phyloP scores from a whole-genome alignment of 2,329 filamentous ascomycete genomes.

The Colletotrichum brevisporum region DNA sequence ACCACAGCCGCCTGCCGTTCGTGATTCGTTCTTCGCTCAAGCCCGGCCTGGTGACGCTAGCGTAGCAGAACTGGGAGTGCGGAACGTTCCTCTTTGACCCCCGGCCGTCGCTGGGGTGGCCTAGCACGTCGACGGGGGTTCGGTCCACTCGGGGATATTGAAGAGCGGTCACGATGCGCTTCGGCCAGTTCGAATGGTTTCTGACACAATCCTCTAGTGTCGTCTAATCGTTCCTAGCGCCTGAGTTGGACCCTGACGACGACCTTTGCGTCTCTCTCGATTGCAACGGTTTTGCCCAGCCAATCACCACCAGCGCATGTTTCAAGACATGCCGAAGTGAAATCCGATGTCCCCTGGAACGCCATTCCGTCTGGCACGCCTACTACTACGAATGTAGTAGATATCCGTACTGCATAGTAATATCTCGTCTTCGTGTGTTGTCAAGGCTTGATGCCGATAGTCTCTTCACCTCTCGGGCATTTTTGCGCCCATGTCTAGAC shows the following conservation, averaged over 20 bases:
- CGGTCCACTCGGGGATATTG: slow-evolving; percentile 24
- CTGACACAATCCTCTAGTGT: slow-evolving; percentile 32
- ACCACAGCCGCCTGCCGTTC: slow-evolving; percentile 4
- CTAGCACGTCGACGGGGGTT: slow-evolving; percentile 13
- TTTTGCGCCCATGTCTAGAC: not conserved
- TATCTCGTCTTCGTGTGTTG: not conserved
- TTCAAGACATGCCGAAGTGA: slow-evolving; percentile 22
- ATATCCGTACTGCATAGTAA: too few species aligned
- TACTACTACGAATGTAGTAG: not conserved
- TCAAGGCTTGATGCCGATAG: slow-evolving; percentile 15
- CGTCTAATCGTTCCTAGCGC: slow-evolving; percentile 35
- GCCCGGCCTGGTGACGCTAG: slow-evolving; percentile 24
- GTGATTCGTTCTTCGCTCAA: slow-evolving; percentile 22
- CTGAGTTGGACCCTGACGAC: slow-evolving; percentile 34
- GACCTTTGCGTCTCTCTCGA: slow-evolving; percentile 17
- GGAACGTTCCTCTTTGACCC: slow-evolving; percentile 30
- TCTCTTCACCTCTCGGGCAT: not conserved
- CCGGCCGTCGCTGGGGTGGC: slow-evolving; percentile 11
- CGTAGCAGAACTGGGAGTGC: slow-evolving; percentile 15
- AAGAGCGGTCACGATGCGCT: slow-evolving; percentile 34
- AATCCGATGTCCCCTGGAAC: slow-evolving; percentile 13
- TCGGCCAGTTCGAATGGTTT: slow-evolving; percentile 17
- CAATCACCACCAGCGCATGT: slow-evolving; percentile 26
- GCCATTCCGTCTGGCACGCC: slow-evolving; percentile 11
- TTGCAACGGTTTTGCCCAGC: slow-evolving; percentile 30